Conservation (phyloP, 306 rosid species). For the Leucaena leucocephala region DNA sequence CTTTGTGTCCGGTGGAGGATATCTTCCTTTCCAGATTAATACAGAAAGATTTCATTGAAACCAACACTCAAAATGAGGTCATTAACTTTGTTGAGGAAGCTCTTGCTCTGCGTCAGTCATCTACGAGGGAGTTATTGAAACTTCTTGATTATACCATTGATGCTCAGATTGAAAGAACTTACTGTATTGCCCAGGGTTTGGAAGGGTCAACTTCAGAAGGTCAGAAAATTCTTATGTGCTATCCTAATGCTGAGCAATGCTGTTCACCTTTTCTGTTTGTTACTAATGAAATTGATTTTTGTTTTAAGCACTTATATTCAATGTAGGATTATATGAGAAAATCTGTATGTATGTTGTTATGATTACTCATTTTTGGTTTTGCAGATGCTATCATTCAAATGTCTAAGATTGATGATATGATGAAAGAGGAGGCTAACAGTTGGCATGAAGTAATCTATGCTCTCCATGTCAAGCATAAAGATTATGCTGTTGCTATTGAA, state of each 20-base stretch:
- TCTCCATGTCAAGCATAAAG: constrained; percentile 72
- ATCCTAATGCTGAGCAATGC: constrained; percentile 32
- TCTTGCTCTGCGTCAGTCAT: constrained; percentile 68
- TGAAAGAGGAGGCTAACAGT: constrained; percentile 67
- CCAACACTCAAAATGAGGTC: constrained; percentile 44
- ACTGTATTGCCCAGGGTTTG: constrained; percentile 48
- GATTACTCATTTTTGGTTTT: constrained; percentile 43
- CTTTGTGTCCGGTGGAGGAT: constrained; percentile 73
- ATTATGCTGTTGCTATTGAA: constrained; percentile 59
- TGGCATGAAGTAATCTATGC: constrained; percentile 55
- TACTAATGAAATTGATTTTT: constrained; percentile 19
- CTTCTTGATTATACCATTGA: constrained; percentile 55
- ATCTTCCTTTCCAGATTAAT: constrained; percentile 82
- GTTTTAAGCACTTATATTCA: background rate
- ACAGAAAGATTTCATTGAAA: constrained; percentile 69
- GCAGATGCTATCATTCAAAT: constrained; percentile 69
- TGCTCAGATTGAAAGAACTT: constrained; percentile 56
- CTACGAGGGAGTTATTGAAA: constrained; percentile 61
- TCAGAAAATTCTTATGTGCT: constrained; percentile 41
- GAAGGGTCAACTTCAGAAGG: constrained; percentile 72
- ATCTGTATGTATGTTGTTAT: constrained; percentile 33
- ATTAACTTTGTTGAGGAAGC: constrained; percentile 61
- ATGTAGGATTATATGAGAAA: constrained; percentile 31
- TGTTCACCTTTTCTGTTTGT: background rate
- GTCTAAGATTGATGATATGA: constrained; percentile 83